These are phyloP conservation scores for Thalassiosira tumida DNA, from an alignment of 352 stramenopile species.

Conservation along the genomic window DNA sequence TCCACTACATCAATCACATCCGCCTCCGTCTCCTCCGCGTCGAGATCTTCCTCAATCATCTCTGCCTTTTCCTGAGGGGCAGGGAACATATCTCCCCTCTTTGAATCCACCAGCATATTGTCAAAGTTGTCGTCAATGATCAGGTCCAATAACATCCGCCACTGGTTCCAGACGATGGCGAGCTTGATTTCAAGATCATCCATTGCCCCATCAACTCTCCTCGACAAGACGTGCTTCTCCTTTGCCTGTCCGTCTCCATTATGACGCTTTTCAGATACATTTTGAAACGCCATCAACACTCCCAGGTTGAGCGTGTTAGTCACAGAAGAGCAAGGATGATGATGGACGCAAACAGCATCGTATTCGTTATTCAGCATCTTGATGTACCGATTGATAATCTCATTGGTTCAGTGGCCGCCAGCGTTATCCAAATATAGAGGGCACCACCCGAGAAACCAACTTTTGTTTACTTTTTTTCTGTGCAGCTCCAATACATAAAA, in stretches of 20 bases:
- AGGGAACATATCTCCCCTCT: background rate
- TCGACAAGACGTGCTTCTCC: background rate
- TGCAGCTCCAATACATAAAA: too few species aligned
- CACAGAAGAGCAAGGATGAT: conserved; percentile 51
- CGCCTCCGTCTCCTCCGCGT: too few species aligned
- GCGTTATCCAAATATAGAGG: conserved; percentile 62
- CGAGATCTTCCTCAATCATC: background rate
- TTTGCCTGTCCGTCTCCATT: conserved; percentile 17
- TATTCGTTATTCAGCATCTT: conserved; percentile 27
- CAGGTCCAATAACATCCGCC: conserved; percentile 40
- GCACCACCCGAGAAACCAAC: too few species aligned
- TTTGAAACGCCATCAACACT: conserved; percentile 63
- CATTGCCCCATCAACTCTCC: background rate
- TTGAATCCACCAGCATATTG: background rate
- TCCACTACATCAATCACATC: too few species aligned
- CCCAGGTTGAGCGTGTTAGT: conserved; percentile 72
- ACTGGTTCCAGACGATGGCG: conserved; percentile 29
- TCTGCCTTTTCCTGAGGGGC: background rate
- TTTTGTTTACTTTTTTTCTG: too few species aligned
- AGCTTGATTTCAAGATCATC: conserved; percentile 21
- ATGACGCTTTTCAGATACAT: conserved; percentile 4
- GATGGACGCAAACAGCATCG: conserved; percentile 9
- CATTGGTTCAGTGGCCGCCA: conserved; percentile 33
- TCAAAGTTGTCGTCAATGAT: conserved; percentile 43
- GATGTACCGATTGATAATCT: conserved; percentile 9